These are phyloP conservation scores for Ceratobasidium sp. DNA, from an alignment of 1,284 basidiomycete genomes.

Conservation along the genomic window DNA sequence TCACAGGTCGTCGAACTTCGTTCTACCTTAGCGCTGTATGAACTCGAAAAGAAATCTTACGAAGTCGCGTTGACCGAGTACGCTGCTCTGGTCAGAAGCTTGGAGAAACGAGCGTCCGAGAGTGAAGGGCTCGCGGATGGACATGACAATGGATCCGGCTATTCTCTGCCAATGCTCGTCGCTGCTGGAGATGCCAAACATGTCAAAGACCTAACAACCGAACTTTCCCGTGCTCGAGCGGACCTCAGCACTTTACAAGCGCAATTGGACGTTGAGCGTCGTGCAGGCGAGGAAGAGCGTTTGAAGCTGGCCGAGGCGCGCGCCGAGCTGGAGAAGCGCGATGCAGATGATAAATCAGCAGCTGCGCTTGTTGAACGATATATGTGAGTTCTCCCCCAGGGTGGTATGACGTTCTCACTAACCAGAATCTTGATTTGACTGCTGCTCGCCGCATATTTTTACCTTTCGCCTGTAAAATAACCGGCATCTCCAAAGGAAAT, in stretches of 20 bases:
- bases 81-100: constrained; percentile 70
- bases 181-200: constrained; percentile 62
- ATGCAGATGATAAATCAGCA: constrained; percentile 78
- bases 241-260: constrained; percentile 61
- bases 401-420: not conserved
- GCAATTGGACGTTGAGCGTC: constrained; percentile 62
- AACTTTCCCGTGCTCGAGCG: constrained; percentile 60
- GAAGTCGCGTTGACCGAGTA: constrained; percentile 75
- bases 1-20: constrained; percentile 62
- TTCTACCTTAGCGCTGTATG: constrained; percentile 58
- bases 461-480: constrained; percentile 34
- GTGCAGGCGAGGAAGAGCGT: constrained; percentile 59
- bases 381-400: constrained; percentile 66
- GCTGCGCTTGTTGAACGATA: constrained; percentile 88
- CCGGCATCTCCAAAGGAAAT: constrained; percentile 68
- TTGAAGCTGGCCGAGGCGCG: constrained; percentile 61
- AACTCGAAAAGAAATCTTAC: constrained; percentile 69
- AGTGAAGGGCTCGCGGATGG: constrained; percentile 9
- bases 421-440: not conserved
- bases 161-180: constrained; percentile 56
- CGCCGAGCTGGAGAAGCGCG: constrained; percentile 68
- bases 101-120: constrained; percentile 60
- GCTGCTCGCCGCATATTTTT: not conserved
- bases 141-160: constrained; percentile 2
- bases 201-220: constrained; percentile 63